Evolutionary conservation across 352 stramenopile genomes (phyloP).

Genomic region (Phytopythium aichiense): DNA sequence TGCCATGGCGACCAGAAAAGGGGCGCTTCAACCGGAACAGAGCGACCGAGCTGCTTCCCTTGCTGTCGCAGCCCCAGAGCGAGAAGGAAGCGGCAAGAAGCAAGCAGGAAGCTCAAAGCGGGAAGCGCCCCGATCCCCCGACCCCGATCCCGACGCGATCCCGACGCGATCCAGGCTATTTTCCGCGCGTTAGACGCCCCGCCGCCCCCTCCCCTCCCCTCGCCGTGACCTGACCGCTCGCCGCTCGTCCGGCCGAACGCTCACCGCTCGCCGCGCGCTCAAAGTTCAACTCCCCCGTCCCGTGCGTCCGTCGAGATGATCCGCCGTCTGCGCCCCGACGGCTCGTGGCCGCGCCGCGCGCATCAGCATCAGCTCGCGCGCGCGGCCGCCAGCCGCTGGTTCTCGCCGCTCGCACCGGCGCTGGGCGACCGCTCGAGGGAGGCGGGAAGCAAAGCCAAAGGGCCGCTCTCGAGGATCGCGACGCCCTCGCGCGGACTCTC

Average conservation of each 20-base stretch:
- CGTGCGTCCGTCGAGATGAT: conserved; percentile 1
- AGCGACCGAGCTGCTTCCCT: not conserved
- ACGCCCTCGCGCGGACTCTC: not conserved
- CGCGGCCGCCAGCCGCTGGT: not conserved
- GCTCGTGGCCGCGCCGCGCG: conserved; percentile 1
- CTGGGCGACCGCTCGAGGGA: not conserved
- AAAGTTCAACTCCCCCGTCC: too few relatives aligned
- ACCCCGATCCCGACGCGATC: not conserved
- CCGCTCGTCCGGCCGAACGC: too few relatives aligned
- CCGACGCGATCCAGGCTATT: conserved; percentile 1
- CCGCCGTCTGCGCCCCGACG: conserved; percentile 5
- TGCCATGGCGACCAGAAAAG: not conserved
- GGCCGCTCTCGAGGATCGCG: not conserved
- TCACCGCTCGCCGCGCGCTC: too few relatives aligned
- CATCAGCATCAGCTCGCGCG: not conserved
- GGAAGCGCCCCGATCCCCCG: too few relatives aligned
- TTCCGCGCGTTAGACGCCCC: not conserved
- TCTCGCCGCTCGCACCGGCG: not conserved
- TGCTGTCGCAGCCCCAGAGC: not conserved
- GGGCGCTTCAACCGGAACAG: not conserved
- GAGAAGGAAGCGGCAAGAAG: too few relatives aligned
- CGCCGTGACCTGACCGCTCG: too few relatives aligned
- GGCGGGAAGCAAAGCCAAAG: not conserved
- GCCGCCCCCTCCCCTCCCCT: too few relatives aligned
- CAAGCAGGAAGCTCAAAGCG: too few relatives aligned